Percentiles rank a stretch among this genome's conserved stretches.
phyloP scores from a whole-genome alignment of 768 basidiomycete genomes.

The Nidularia pulvinata region DNA sequence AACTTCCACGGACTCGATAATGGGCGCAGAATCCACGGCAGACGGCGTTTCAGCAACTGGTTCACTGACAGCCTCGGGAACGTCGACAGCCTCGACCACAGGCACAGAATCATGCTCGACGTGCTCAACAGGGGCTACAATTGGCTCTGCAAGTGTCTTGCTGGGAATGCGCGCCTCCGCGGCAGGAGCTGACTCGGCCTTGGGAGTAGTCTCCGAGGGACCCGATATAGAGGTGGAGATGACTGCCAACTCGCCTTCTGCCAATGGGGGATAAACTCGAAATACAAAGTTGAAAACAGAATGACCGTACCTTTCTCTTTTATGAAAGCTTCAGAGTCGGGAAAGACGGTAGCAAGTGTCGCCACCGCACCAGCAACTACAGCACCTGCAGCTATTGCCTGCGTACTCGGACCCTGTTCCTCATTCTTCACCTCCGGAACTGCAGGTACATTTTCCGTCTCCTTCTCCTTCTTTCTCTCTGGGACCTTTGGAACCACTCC shows the following conservation, averaged over 20 bases:
- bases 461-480: too few species aligned
- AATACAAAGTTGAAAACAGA: too few species aligned
- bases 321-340: constrained; percentile 6
- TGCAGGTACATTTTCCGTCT: too few species aligned
- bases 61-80: background rate
- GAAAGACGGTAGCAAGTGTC: constrained; percentile 15
- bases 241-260: background rate
- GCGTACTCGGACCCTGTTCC: too few species aligned
- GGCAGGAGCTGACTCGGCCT: background rate
- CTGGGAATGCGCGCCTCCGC: background rate
- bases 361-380: constrained; percentile 15
- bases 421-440: too few species aligned
- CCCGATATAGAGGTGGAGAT: too few species aligned
- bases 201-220: constrained; percentile 1
- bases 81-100: background rate
- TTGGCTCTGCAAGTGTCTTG: background rate
- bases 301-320: too few species aligned
- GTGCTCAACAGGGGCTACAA: background rate
- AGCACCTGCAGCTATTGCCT: constrained; percentile 7
- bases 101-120: background rate
- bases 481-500: too few species aligned
- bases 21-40: background rate
- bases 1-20: background rate
- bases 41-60: background rate
- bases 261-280: background rate